These are phyloP conservation scores for Verticillium longisporum DNA, from an alignment of 2,329 filamentous ascomycete genomes.

Conservation along the genomic window DNA sequence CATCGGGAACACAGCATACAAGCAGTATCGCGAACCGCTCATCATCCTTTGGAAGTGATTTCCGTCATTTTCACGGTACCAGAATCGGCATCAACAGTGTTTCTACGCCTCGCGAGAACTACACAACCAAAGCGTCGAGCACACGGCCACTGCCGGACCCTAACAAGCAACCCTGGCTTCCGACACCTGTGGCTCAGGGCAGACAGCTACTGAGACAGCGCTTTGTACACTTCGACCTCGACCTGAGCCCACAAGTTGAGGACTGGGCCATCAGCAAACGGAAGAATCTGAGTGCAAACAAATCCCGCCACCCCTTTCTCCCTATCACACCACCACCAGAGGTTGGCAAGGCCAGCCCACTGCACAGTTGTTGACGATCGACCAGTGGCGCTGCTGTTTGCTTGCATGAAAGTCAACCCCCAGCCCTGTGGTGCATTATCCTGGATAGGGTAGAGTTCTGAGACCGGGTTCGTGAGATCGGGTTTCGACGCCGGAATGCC, in stretches of 20 bases:
- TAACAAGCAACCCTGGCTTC: too few species aligned
- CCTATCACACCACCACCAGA: slow-evolving; percentile 57
- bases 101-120: too few species aligned
- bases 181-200: neutral
- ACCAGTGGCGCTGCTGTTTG: slow-evolving; percentile 39
- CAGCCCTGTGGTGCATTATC: slow-evolving; percentile 53
- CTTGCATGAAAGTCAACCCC: slow-evolving; percentile 54
- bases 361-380: slow-evolving; percentile 40
- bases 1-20: neutral
- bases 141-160: too few species aligned
- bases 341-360: slow-evolving; percentile 55
- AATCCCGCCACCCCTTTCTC: slow-evolving; percentile 51
- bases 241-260: slow-evolving; percentile 30
- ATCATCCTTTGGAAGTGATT: too few species aligned
- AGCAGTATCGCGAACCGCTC: too few species aligned
- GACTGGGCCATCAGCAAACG: slow-evolving; percentile 37
- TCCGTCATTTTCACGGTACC: too few species aligned
- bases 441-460: slow-evolving; percentile 41
- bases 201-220: neutral
- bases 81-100: too few species aligned
- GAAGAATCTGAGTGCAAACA: slow-evolving; percentile 41
- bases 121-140: too few species aligned
- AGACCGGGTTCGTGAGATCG: slow-evolving; percentile 36
- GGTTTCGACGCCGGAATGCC: slow-evolving; percentile 38
- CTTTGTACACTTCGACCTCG: slow-evolving; percentile 30